Evolutionary conservation across 371 early-diverging fungal species (phyloP).

Genomic region (Neoconidiobolus thromboides): DNA sequence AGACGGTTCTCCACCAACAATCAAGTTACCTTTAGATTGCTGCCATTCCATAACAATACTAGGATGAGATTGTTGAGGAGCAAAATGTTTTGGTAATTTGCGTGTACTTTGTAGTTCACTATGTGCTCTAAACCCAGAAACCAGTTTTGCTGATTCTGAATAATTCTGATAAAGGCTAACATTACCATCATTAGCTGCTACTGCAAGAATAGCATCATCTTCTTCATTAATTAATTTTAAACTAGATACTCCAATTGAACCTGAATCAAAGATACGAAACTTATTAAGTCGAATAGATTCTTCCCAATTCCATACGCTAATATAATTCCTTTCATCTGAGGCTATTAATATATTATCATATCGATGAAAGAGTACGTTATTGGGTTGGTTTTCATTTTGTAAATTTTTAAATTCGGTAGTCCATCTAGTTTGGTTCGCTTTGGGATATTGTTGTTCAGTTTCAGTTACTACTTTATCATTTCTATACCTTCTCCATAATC

Average conservation of each 20-base stretch:
- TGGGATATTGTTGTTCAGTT: constrained; percentile 25
- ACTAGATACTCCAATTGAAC: constrained; percentile 44
- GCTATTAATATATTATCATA: constrained; percentile 58
- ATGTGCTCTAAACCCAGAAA: constrained; percentile 42
- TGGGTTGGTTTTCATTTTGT: constrained; percentile 34
- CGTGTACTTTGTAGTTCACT: constrained; percentile 38
- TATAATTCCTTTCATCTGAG: constrained; percentile 38
- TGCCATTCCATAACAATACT: constrained; percentile 61
- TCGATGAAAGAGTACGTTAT: constrained; percentile 40
- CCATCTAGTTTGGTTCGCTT: constrained; percentile 30
- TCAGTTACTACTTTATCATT: constrained; percentile 47
- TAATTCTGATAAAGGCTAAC: constrained; percentile 48
- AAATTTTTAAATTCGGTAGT: constrained; percentile 32
- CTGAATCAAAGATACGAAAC: constrained; percentile 46
- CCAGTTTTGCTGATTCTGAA: constrained; percentile 22
- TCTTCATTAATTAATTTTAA: constrained; percentile 81
- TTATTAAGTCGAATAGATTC: constrained; percentile 32
- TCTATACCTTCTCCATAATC: constrained; percentile 53
- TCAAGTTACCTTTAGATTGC: constrained; percentile 40
- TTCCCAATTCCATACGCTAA: constrained; percentile 62
- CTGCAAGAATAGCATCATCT: constrained; percentile 57
- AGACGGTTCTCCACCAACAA: constrained; percentile 53
- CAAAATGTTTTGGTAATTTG: constrained; percentile 24
- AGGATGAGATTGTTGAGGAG: constrained; percentile 21
- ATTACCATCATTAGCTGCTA: constrained; percentile 68